Percentiles rank a stretch among this genome's conserved stretches.
phyloP scores from a whole-genome alignment of 371 early-diverging fungal genomes.

The Lichtheimia corymbifera region DNA sequence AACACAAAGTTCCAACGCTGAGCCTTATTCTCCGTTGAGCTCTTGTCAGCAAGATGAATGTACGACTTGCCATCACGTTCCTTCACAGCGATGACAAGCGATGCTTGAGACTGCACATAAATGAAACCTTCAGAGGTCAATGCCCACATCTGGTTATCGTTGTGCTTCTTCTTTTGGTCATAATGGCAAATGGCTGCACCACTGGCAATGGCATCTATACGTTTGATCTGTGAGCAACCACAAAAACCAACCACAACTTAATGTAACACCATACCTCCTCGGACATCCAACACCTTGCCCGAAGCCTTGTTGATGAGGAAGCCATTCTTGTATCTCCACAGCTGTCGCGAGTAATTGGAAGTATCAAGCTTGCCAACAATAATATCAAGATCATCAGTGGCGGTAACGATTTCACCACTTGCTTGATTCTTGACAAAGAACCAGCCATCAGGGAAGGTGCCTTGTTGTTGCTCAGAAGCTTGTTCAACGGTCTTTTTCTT shows the following conservation, averaged over 20 bases:
- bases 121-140: conserved; percentile 40
- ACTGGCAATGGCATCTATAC: conserved; percentile 27
- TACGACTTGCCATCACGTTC: conserved; percentile 21
- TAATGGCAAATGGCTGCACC: conserved; percentile 44
- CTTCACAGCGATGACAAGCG: conserved; percentile 35
- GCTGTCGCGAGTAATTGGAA: conserved; percentile 51
- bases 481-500: conserved; percentile 24
- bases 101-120: conserved; percentile 20
- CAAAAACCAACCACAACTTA: background rate
- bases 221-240: background rate
- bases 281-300: conserved; percentile 57
- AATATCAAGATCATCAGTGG: conserved; percentile 41
- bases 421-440: conserved; percentile 66
- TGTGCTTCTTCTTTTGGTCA: conserved; percentile 32
- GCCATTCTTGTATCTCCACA: conserved; percentile 58
- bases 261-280: conserved; percentile 42
- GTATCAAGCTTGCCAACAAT: conserved; percentile 52
- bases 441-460: conserved; percentile 58
- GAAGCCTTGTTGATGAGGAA: conserved; percentile 60
- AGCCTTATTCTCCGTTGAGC: conserved; percentile 32
- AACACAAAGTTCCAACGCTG: conserved; percentile 54
- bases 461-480: conserved; percentile 20
- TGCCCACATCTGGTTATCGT: conserved; percentile 44
- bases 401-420: conserved; percentile 47
- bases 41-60: conserved; percentile 27